Base-by-base conservation (phyloP, 345 rosid species). In the Noccaea caerulescens region DNA sequence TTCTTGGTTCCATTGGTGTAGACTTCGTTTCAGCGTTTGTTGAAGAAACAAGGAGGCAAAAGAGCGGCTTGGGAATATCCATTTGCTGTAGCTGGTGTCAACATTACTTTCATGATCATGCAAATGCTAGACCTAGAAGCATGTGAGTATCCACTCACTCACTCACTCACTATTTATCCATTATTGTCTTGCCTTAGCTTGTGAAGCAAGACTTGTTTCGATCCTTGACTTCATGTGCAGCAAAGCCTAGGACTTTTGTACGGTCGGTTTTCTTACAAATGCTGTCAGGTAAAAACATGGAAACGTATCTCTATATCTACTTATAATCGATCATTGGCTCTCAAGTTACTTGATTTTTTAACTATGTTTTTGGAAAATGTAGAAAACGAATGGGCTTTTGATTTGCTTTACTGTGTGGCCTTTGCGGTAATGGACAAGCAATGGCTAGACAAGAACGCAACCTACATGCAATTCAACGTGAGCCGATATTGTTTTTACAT, bases 381-480 rank as follows among this genome's bases (percentile, higher is more conserved):
- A 93, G 97, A 93, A 63, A 89, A 86, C 58, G 96, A 93, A 76
- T 87, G 90, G 94, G 94, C 96, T 5, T 93, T 93, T 72, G 98
- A 91, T 75, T 79, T 93, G 82, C 94, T 93, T 47, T 93, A 93
- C 63, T 93, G 97, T 5, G 87, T 93, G 66, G 92, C 97, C 3
- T 93, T 93, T 58, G 72, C 76, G 77, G 79, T 93, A 10, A 93
- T 93, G 96, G 97, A 91, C 87, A 87, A 91, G 77, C 94, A 86
- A 80, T 93, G 98, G 98, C 81, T 93, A 20, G 90, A 86, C 63
- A 87, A 81, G 80, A 86, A 83, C 70, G 98, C 98, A 27, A 84
- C 96, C 1, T 93, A 91, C 80, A 93, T 93, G 97, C 96, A 90
- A 72, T 93, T 93, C 80, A 93, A 93, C 62, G 98, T 93, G 68